These are phyloP conservation scores for Leccinum longicurvipes DNA, from an alignment of 768 basidiomycete species.

Conservation along the genomic window DNA sequence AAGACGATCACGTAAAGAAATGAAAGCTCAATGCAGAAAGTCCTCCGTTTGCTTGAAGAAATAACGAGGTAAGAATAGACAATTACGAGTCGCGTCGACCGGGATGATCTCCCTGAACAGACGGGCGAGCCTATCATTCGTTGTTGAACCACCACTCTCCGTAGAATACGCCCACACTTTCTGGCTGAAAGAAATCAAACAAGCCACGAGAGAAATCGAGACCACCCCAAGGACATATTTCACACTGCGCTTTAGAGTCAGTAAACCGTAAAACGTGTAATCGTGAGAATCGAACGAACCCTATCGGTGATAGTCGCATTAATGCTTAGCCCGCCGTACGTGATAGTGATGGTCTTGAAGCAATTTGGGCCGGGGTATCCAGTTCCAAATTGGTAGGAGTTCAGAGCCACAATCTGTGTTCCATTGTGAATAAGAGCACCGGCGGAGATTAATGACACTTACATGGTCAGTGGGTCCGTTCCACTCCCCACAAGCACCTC, in stretches of 20 bases:
- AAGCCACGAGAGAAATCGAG: conserved; percentile 69
- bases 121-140: conserved; percentile 10
- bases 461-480: conserved; percentile 34
- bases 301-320: conserved; percentile 57
- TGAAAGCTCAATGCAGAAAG: background rate
- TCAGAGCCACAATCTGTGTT: conserved; percentile 28
- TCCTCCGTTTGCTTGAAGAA: background rate
- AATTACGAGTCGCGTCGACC: background rate
- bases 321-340: conserved; percentile 49
- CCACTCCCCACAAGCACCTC: conserved; percentile 52
- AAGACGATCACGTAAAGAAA: conserved; percentile 2
- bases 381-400: conserved; percentile 45
- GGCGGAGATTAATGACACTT: background rate
- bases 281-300: conserved; percentile 33
- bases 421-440: background rate
- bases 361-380: conserved; percentile 66
- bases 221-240: conserved; percentile 59
- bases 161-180: conserved; percentile 50
- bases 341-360: conserved; percentile 58
- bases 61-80: background rate
- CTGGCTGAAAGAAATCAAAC: conserved; percentile 53
- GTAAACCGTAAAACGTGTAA: background rate
- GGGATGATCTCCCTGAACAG: background rate
- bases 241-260: conserved; percentile 43
- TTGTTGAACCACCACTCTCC: conserved; percentile 57